A percentile compares a stretch with the other conserved stretches of the same genome.
Conservation (phyloP, 1,139 yeast species). For the Kurtzmaniella natalensis region DNA sequence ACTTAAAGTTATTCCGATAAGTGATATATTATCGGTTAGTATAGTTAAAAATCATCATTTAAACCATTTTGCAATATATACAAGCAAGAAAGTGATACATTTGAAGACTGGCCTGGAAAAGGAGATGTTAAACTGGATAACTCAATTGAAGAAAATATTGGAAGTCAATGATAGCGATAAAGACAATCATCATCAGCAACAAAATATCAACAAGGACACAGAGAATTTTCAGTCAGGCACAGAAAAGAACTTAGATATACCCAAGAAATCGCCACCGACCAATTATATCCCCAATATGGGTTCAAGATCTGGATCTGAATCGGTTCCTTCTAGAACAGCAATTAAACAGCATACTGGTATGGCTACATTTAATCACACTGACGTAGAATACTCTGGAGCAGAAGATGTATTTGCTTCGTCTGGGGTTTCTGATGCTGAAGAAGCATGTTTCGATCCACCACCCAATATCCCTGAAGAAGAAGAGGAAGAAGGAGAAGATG, state of each 20-base stretch:
- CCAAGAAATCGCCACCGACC: neutral
- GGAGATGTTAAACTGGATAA: slow-evolving; percentile 37
- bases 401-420: slow-evolving; percentile 20
- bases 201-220: slow-evolving; percentile 14
- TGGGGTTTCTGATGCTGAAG: slow-evolving; percentile 17
- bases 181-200: too few relatives aligned
- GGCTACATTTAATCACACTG: slow-evolving; percentile 1
- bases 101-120: slow-evolving; percentile 30
- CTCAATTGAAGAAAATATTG: slow-evolving; percentile 17
- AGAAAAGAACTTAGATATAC: too few relatives aligned
- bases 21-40: slow-evolving; percentile 18
- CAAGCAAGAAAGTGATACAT: slow-evolving; percentile 37
- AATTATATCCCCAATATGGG: neutral
- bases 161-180: neutral
- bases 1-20: slow-evolving; percentile 34
- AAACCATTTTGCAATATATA: slow-evolving; percentile 39
- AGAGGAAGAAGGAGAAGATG: slow-evolving; percentile 7
- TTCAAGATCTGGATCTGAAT: neutral
- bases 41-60: slow-evolving; percentile 29
- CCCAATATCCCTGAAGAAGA: slow-evolving; percentile 11
- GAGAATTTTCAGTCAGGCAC: too few relatives aligned
- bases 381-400: slow-evolving; percentile 9
- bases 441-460: slow-evolving; percentile 9
- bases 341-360: neutral
- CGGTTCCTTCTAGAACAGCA: neutral